phyloP scores from a whole-genome alignment of 2,329 filamentous ascomycete genomes.

The Nigrograna mackinnonii region DNA sequence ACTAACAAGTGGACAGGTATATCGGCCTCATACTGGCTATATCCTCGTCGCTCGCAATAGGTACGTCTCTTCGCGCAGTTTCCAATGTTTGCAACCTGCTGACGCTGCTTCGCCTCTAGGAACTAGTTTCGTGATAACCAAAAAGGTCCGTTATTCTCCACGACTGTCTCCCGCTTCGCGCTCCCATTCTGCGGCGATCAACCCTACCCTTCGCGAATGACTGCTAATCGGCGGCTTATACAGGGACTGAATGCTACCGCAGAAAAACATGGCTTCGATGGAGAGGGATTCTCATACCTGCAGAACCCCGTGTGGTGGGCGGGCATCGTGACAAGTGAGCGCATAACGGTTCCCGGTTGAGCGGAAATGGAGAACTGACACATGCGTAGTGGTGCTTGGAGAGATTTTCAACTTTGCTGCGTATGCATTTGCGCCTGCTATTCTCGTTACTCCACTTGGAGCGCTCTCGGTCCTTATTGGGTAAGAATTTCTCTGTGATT shows the following conservation, averaged over 20 bases:
- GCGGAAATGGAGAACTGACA: slow-evolving; percentile 14
- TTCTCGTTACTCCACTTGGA: slow-evolving; percentile 92
- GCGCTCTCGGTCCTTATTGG: slow-evolving; percentile 93
- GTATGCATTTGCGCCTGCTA: slow-evolving; percentile 98
- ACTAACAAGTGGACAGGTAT: slow-evolving; percentile 40
- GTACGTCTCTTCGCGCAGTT: no score
- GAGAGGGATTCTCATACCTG: slow-evolving; percentile 92
- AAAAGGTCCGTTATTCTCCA: slow-evolving; percentile 69
- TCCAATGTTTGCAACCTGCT: no score
- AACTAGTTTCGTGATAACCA: slow-evolving; percentile 98
- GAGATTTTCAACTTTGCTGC: slow-evolving; percentile 98
- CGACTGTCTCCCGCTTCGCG: neutral
- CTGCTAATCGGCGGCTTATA: slow-evolving; percentile 14
- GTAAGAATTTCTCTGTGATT: slow-evolving; percentile 47
- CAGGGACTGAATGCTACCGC: slow-evolving; percentile 89
- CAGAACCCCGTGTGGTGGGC: slow-evolving; percentile 98
- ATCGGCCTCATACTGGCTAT: slow-evolving; percentile 44
- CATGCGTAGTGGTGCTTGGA: slow-evolving; percentile 75
- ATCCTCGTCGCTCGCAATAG: slow-evolving; percentile 44
- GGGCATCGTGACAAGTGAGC: slow-evolving; percentile 83
- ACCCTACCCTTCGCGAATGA: neutral
- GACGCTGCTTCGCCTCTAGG: slow-evolving; percentile 53
- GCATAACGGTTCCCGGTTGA: neutral
- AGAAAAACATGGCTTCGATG: slow-evolving; percentile 92
- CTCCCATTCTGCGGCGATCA: slow-evolving; percentile 1